A percentile compares a stretch with the other conserved stretches of the same genome.
Evolutionary conservation across 2,329 filamentous ascomycete genomes (phyloP).

Genomic region (Mycosphaerella sp.): DNA sequence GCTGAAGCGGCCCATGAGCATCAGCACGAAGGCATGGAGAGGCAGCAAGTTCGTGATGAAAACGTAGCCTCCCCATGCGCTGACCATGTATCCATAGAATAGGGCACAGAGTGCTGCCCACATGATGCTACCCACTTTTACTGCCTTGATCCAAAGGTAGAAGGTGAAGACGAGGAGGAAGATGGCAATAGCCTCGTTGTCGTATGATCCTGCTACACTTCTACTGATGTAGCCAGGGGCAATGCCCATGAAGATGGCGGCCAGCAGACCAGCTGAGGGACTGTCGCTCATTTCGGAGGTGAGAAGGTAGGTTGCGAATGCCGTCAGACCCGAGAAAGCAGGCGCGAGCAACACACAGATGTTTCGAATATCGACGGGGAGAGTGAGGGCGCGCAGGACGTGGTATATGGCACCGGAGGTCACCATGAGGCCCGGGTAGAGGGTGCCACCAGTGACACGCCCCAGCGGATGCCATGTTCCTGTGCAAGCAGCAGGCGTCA

Average conservation of each 20-base stretch:
- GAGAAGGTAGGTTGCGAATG: conserved; percentile 86
- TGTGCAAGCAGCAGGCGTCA: conserved; percentile 28
- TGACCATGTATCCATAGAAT: conserved; percentile 99
- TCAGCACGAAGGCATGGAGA: conserved; percentile 85
- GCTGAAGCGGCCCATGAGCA: conserved; percentile 96
- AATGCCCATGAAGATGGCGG: conserved; percentile 95
- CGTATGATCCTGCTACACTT: conserved; percentile 96
- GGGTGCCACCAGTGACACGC: conserved; percentile 95
- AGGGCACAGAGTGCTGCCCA: conserved; percentile 92
- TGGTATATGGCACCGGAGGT: conserved; percentile 98
- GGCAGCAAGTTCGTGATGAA: conserved; percentile 98
- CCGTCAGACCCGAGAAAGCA: conserved; percentile 88
- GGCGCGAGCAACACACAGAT: conserved; percentile 96
- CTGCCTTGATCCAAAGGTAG: conserved; percentile 97
- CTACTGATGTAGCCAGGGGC: conserved; percentile 95
- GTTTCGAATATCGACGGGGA: conserved; percentile 97
- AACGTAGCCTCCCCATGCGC: conserved; percentile 98
- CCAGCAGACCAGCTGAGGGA: conserved; percentile 87
- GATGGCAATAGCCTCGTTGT: conserved; percentile 99
- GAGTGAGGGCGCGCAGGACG: conserved; percentile 74
- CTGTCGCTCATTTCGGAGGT: conserved; percentile 97
- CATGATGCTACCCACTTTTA: conserved; percentile 93
- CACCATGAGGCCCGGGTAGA: conserved; percentile 98
- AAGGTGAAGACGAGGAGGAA: conserved; percentile 98
- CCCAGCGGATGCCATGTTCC: conserved; percentile 98